Conservation (phyloP, 129 eudicot genomes). For the Ambrosia trifida region DNA sequence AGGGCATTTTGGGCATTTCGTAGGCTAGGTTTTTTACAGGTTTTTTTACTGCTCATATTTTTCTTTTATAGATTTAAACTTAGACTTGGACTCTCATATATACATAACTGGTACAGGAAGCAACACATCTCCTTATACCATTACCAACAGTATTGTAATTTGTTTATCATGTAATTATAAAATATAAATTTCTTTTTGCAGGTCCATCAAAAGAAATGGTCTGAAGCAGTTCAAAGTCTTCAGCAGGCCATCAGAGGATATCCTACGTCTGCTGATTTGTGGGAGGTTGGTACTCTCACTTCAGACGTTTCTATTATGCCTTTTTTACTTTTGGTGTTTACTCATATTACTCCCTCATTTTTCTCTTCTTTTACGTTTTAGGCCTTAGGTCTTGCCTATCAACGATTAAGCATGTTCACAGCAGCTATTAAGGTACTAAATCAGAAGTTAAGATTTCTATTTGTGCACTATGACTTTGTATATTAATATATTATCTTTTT, state of each 20-base stretch:
- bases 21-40: conserved; percentile 89
- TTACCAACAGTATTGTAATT: not conserved
- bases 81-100: not conserved
- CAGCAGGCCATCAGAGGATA: conserved; percentile 97
- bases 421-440: conserved; percentile 86
- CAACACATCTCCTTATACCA: not conserved
- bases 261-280: conserved; percentile 90
- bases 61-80: not conserved
- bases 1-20: conserved; percentile 98
- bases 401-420: conserved; percentile 92
- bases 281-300: conserved; percentile 68
- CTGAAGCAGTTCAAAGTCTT: conserved; percentile 87
- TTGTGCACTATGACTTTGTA: conserved; percentile 7
- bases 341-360: conserved; percentile 21
- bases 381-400: conserved; percentile 96
- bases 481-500: not conserved
- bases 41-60: conserved; percentile 17
- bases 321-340: conserved; percentile 12
- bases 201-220: conserved; percentile 83
- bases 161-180: not conserved
- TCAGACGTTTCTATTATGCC: conserved; percentile 9
- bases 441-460: conserved; percentile 11
- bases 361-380: conserved; percentile 36
- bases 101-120: conserved; percentile 7
- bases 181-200: conserved; percentile 29